phyloP scores from a whole-genome alignment of 1,139 yeast species.

The Scheffersomyces quercinus region DNA sequence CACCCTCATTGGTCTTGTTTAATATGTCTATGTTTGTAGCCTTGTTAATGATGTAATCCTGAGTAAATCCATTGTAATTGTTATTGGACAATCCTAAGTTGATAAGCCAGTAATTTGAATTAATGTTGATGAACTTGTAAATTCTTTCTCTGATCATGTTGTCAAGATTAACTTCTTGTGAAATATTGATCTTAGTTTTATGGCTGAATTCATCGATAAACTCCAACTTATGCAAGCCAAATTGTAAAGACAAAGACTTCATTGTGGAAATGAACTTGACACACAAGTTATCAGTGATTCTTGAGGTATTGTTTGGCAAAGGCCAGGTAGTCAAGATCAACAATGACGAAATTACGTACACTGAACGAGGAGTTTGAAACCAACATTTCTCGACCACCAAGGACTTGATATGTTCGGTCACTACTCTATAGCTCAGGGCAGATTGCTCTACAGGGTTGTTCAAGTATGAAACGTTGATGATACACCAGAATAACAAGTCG shows the following conservation, averaged over 20 bases:
- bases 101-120: conserved; percentile 48
- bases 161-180: conserved; percentile 34
- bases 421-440: conserved; percentile 21
- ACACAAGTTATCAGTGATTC: conserved; percentile 36
- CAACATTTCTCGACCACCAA: conserved; percentile 47
- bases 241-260: conserved; percentile 43
- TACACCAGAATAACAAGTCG: conserved; percentile 45
- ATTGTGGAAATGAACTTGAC: conserved; percentile 43
- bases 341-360: conserved; percentile 41
- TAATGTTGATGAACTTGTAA: conserved; percentile 45
- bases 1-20: conserved; percentile 20
- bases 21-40: conserved; percentile 31
- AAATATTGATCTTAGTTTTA: conserved; percentile 38
- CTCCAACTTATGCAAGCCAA: conserved; percentile 46
- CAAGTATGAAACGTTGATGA: conserved; percentile 36
- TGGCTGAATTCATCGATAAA: conserved; percentile 48
- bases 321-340: conserved; percentile 51
- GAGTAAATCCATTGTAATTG: conserved; percentile 41
- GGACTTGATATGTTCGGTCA: conserved; percentile 37
- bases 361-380: conserved; percentile 48
- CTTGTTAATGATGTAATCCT: conserved; percentile 43
- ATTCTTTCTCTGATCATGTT: conserved; percentile 44
- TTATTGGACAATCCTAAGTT: conserved; percentile 42
- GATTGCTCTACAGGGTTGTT: conserved; percentile 17
- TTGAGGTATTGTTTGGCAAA: conserved; percentile 33